Conservation (phyloP, 73 alveolate species). For the Paramecium primaurelia region DNA sequence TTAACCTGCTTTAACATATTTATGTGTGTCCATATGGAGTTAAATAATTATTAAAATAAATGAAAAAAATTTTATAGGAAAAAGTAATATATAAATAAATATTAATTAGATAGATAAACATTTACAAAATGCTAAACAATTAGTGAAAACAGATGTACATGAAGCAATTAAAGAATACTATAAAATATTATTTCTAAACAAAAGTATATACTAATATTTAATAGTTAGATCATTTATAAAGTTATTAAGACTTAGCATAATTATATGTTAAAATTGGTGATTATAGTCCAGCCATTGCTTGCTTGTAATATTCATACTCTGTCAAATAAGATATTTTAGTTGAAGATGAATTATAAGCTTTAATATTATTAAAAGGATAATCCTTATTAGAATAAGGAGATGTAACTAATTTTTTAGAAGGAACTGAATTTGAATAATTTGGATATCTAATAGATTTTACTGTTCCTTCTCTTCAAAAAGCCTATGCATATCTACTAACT, state of each 20-base stretch:
- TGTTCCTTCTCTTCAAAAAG: background rate
- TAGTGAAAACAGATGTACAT: background rate
- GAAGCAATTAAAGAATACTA: slow-evolving; percentile 1
- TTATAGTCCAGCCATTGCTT: slow-evolving; percentile 6
- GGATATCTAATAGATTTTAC: background rate
- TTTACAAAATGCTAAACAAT: background rate
- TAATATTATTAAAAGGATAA: background rate
- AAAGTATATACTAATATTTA: background rate
- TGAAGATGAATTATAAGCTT: background rate
- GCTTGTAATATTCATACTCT: background rate
- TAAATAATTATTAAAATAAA: background rate
- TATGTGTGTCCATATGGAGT: background rate
- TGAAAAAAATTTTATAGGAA: slow-evolving; percentile 5
- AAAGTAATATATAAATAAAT: background rate
- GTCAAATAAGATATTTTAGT: background rate
- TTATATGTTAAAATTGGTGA: background rate
- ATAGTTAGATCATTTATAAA: background rate
- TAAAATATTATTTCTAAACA: background rate
- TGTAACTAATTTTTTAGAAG: slow-evolving; percentile 36
- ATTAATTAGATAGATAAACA: background rate
- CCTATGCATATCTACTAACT: background rate
- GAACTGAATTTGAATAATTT: slow-evolving; percentile 32
- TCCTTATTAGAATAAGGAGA: slow-evolving; percentile 5
- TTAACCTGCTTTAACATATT: background rate
- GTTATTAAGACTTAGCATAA: slow-evolving; percentile 16